Percentiles rank a stretch among this genome's conserved stretches.
These are phyloP conservation scores for Xylariaceae sp. DNA, from an alignment of 2,329 filamentous ascomycete genomes.

Conservation along the genomic window DNA sequence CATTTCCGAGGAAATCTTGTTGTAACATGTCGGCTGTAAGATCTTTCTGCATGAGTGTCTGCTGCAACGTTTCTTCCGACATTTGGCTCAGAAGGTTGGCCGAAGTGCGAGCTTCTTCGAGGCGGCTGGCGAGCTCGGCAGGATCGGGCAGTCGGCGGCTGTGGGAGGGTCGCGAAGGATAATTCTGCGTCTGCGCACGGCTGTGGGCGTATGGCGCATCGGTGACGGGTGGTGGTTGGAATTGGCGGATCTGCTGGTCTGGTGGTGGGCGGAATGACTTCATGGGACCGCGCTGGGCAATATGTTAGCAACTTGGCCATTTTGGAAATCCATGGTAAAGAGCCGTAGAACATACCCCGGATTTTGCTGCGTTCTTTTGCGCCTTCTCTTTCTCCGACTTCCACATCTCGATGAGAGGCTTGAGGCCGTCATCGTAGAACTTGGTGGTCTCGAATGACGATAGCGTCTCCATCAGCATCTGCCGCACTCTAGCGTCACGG, in stretches of 20 bases:
- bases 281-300: conserved; percentile 3
- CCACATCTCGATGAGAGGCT: conserved; percentile 80
- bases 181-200: conserved; percentile 55
- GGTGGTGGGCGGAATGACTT: conserved; percentile 9
- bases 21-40: conserved; percentile 82
- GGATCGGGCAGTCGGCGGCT: conserved; percentile 60
- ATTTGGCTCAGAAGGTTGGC: conserved; percentile 67
- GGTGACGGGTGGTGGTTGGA: conserved; percentile 37
- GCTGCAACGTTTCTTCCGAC: no score
- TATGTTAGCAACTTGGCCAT: conserved; percentile 11
- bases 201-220: conserved; percentile 43
- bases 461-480: conserved; percentile 84
- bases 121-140: conserved; percentile 73
- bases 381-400: conserved; percentile 75
- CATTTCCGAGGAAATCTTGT: conserved; percentile 72
- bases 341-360: conserved; percentile 39
- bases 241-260: conserved; percentile 20
- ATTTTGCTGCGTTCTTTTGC: conserved; percentile 39
- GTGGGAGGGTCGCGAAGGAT: conserved; percentile 45
- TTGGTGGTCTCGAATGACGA: conserved; percentile 74
- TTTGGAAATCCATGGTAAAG: conserved; percentile 10
- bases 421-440: conserved; percentile 69
- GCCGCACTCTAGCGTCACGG: conserved; percentile 73
- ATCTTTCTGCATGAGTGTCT: conserved; percentile 52
- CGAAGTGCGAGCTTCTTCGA: conserved; percentile 88